Conservation (phyloP, 139 green algal species). For the Chlamydomonas schloesseri region DNA sequence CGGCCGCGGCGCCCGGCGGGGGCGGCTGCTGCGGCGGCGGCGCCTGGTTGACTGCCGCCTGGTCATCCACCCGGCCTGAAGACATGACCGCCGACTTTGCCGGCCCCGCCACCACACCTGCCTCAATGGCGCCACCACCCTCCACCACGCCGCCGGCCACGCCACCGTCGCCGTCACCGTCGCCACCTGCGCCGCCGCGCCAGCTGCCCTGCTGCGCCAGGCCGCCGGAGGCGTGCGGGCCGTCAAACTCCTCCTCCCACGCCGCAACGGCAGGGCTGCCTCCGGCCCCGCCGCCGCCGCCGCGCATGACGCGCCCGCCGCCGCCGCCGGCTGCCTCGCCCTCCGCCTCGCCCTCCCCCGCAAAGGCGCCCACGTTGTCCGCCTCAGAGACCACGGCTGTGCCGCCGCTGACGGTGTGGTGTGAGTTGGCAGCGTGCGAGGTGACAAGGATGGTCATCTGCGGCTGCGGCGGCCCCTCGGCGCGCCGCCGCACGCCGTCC, state of each 20-base stretch:
- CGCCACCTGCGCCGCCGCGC: constrained; percentile 28
- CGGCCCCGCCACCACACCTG: not conserved
- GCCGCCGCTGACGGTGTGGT: constrained; percentile 41
- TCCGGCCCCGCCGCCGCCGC: not conserved
- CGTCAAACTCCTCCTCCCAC: constrained; percentile 44
- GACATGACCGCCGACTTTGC: constrained; percentile 36
- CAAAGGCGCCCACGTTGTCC: not conserved
- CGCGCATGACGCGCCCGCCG: not conserved
- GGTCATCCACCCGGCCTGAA: not conserved
- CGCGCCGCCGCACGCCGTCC: constrained; percentile 16
- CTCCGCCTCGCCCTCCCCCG: no score
- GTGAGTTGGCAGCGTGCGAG: constrained; percentile 36
- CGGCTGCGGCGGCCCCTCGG: constrained; percentile 24
- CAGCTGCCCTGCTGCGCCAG: constrained; percentile 18
- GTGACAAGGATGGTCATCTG: constrained; percentile 46
- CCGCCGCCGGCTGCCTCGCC: not conserved
- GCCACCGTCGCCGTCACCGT: not conserved
- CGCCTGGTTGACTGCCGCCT: not conserved
- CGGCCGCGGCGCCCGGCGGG: no score
- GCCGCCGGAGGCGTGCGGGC: not conserved
- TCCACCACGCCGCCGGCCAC: not conserved
- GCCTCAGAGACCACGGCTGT: constrained; percentile 35
- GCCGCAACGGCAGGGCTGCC: constrained; percentile 25
- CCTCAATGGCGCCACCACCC: no score
- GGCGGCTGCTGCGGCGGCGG: no score